Evolutionary conservation across 192 early-diverging fungal genomes (phyloP).

Genomic region (Geranomyces michiganensis): DNA sequence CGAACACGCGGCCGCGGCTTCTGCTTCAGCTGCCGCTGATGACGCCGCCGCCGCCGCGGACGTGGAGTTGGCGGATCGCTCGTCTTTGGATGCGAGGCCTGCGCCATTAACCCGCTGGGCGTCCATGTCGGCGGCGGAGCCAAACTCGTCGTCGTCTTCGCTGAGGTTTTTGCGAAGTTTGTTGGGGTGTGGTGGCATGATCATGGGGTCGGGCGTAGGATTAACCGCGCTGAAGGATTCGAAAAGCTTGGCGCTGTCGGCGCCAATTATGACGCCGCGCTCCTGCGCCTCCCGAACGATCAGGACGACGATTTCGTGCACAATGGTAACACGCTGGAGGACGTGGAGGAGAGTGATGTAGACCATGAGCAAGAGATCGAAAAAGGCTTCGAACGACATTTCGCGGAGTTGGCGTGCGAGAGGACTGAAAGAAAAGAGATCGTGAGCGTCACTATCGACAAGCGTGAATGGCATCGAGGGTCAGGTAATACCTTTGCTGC

Average conservation of each 20-base stretch:
- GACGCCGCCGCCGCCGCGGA: slow-evolving; percentile 7
- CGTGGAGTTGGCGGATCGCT: background rate
- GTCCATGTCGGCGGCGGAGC: slow-evolving; percentile 20
- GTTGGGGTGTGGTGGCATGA: slow-evolving; percentile 21
- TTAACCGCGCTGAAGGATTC: slow-evolving; percentile 22
- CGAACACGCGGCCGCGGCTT: slow-evolving; percentile 19
- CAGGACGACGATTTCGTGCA: slow-evolving; percentile 69
- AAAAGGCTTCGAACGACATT: slow-evolving; percentile 87
- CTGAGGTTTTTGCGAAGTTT: slow-evolving; percentile 24
- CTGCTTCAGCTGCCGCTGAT: slow-evolving; percentile 23
- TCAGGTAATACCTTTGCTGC: slow-evolving; percentile 41
- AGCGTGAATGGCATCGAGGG: background rate
- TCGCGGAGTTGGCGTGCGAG: slow-evolving; percentile 69
- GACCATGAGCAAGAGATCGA: slow-evolving; percentile 73
- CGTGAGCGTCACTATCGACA: background rate
- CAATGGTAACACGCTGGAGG: slow-evolving; percentile 70
- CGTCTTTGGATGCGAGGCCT: slow-evolving; percentile 14
- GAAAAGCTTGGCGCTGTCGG: slow-evolving; percentile 33
- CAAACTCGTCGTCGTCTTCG: slow-evolving; percentile 57
- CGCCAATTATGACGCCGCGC: slow-evolving; percentile 47
- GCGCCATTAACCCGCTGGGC: background rate
- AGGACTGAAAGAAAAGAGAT: slow-evolving; percentile 36
- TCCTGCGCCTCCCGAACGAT: slow-evolving; percentile 67
- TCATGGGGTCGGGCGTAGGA: background rate
- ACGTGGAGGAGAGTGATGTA: slow-evolving; percentile 75